Conservation (phyloP, 306 rosid species). For the Macrotyloma uniflorum region DNA sequence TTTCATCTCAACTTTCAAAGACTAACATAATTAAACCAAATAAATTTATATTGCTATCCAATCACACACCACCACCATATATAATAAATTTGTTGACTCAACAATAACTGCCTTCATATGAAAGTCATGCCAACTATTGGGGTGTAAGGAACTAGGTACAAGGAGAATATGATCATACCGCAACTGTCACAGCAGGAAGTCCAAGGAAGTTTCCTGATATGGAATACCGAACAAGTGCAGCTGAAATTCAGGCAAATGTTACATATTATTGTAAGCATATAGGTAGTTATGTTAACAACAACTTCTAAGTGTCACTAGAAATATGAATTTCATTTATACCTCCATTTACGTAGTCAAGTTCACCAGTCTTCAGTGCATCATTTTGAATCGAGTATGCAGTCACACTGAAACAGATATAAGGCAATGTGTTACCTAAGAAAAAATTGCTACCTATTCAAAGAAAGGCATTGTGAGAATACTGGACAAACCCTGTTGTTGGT, state of each 20-base stretch:
- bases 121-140: no score
- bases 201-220: slow-evolving; percentile 92
- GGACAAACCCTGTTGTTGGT: slow-evolving; percentile 80
- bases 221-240: slow-evolving; percentile 87
- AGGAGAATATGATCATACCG: slow-evolving; percentile 54
- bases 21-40: no score
- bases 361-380: slow-evolving; percentile 85
- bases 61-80: no score
- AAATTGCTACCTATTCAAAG: neutral
- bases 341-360: slow-evolving; percentile 94
- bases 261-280: neutral
- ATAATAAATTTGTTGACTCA: no score
- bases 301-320: neutral
- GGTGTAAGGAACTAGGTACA: no score
- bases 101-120: no score
- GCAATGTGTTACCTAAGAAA: slow-evolving; percentile 1
- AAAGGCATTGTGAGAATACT: slow-evolving; percentile 25
- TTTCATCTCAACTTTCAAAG: no score
- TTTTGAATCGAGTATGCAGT: slow-evolving; percentile 84
- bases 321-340: slow-evolving; percentile 49
- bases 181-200: slow-evolving; percentile 78
- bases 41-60: no score
- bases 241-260: slow-evolving; percentile 45
- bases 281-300: neutral
- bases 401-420: slow-evolving; percentile 57